Conservation (phyloP, 129 eudicot species). For the Cynara cardunculus region DNA sequence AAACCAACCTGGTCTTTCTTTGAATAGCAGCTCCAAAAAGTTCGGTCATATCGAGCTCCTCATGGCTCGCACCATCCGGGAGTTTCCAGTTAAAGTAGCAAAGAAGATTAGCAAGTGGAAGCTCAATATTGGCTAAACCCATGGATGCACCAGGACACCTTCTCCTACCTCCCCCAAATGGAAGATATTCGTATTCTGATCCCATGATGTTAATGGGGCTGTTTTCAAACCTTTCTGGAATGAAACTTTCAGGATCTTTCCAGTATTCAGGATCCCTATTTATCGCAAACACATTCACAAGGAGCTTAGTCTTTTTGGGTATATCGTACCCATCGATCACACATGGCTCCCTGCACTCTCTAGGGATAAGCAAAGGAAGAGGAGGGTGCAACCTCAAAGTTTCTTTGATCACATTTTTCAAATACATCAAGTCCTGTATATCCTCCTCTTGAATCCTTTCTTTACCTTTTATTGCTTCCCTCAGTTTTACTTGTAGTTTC, state of each 20-base stretch:
- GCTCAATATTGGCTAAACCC: constrained; percentile 19
- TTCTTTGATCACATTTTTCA: neutral
- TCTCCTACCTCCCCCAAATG: constrained; percentile 19
- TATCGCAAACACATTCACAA: constrained; percentile 8
- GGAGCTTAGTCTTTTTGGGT: neutral
- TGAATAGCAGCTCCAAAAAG: neutral
- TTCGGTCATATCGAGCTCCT: constrained; percentile 10
- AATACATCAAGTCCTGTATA: neutral
- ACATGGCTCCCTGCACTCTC: constrained; percentile 16
- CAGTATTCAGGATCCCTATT: constrained; percentile 11
- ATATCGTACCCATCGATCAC: constrained; percentile 17
- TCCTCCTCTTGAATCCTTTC: neutral
- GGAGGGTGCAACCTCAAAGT: constrained; percentile 1
- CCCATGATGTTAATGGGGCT: constrained; percentile 8
- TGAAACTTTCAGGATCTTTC: constrained; percentile 13
- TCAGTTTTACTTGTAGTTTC: neutral
- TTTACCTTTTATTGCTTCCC: constrained; percentile 1
- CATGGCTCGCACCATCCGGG: constrained; percentile 7
- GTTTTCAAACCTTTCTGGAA: constrained; percentile 24
- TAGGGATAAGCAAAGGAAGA: neutral
- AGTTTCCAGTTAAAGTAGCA: constrained; percentile 29
- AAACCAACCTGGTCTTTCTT: constrained; percentile 2
- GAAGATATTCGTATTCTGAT: constrained; percentile 11
- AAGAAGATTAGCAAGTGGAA: constrained; percentile 17
- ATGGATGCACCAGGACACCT: constrained; percentile 18